Percentiles rank a stretch among this genome's conserved stretches.
Conservation (phyloP, 1,284 basidiomycete genomes). For the Pholiota adiposa region DNA sequence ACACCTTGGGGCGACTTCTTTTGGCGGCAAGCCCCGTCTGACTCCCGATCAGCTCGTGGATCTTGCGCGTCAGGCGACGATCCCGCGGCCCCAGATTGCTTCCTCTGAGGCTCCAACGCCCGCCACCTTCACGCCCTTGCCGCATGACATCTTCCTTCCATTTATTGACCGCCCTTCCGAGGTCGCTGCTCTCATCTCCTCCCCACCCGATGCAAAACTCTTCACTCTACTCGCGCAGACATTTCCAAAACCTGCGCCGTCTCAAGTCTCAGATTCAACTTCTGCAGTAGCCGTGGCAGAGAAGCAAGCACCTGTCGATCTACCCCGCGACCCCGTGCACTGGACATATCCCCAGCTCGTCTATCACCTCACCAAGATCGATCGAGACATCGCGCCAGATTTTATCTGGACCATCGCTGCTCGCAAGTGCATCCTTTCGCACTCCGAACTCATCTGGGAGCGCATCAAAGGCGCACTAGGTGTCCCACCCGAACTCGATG, state of each 20-base stretch:
- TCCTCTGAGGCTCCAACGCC: slow-evolving; percentile 30
- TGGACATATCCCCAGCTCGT: slow-evolving; percentile 66
- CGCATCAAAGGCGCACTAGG: slow-evolving; percentile 79
- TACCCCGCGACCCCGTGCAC: slow-evolving; percentile 49
- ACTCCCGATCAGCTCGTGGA: slow-evolving; percentile 71
- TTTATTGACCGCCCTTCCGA: slow-evolving; percentile 77
- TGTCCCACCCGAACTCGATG: slow-evolving; percentile 75
- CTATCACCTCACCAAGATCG: slow-evolving; percentile 61
- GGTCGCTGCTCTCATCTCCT: slow-evolving; percentile 62
- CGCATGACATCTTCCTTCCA: slow-evolving; percentile 71
- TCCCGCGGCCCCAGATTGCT: slow-evolving; percentile 38
- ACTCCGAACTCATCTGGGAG: slow-evolving; percentile 83
- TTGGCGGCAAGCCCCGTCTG: slow-evolving; percentile 47
- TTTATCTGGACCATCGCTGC: slow-evolving; percentile 64
- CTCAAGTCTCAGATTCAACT: neutral
- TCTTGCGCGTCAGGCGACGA: slow-evolving; percentile 63
- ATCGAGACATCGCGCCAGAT: slow-evolving; percentile 63
- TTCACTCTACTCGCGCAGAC: slow-evolving; percentile 74
- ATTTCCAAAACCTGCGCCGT: slow-evolving; percentile 44
- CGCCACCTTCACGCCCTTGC: slow-evolving; percentile 70
- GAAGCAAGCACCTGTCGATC: slow-evolving; percentile 18
- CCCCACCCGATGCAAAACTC: slow-evolving; percentile 65
- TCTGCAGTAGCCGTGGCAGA: neutral
- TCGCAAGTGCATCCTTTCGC: slow-evolving; percentile 67
- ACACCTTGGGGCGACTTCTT: slow-evolving; percentile 35